Evolutionary conservation across 2,329 filamentous ascomycete species (phyloP), one percentile per base, ranked within the genome.

Genomic region (Colletotrichum truncatum): DNA sequence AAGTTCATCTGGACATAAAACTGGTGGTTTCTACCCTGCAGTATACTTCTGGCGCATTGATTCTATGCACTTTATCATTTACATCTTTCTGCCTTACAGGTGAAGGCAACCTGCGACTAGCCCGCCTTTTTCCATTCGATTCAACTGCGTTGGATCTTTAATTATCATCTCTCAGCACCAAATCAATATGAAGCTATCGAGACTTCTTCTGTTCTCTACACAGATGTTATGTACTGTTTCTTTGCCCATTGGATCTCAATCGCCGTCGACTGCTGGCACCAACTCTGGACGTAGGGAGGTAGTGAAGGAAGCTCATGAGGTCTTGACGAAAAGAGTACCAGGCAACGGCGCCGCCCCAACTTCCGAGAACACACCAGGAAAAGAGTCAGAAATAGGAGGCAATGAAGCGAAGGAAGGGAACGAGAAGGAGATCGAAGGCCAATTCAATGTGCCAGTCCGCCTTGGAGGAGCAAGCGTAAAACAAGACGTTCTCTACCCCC

Each of bases 391-490:
- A 1, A 60, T 34, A 6, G 64, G 56, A 39, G 55, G 56, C 11
- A 63, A 32, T 12, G 68, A 46, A 9, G 72, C 67, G 16, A 66
- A 68, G 2, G 67, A 68, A 8, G 67, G 59, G 9, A 75, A 76
- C 48, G 73, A 79, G 65, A 39, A 77, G 18, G 75, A 76, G 28
- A 71, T 73, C 23, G 38, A 72, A 38, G 77, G 58, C 9, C 52
- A 71, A 38, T 79, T 80, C 41, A 73, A 67, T 25, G 64, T 67
- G 5, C 67, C 71, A 21, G 65, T 79, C 41, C 68, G 70, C 4
- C 70, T 79, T 1, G 63, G 67, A 4, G 76, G 76, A 14, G 75
- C 74, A 21, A 68, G 76, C 39, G 58, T 76, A 64, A 74, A 78
- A 69, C 72, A 71, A 21, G 77, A 79, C 51, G 71, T 70, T 1